Evolutionary conservation across 2,329 filamentous ascomycete species (phyloP).

Genomic region (Arthrobotrys sphaeroides): DNA sequence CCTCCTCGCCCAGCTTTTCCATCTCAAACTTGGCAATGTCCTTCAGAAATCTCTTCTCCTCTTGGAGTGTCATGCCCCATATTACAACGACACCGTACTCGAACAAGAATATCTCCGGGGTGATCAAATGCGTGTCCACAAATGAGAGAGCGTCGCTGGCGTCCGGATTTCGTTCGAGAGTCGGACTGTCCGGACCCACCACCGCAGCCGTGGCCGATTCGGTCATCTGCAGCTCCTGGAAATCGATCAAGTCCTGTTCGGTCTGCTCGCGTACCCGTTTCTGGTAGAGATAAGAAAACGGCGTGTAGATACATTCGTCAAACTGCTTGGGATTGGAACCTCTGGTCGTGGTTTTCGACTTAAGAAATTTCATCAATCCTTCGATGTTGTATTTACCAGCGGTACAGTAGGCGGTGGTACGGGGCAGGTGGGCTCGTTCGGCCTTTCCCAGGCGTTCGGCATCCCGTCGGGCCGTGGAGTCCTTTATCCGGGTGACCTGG

Average conservation of each 20-base stretch:
- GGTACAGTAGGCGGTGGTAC: slow-evolving; percentile 96
- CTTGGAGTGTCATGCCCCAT: slow-evolving; percentile 93
- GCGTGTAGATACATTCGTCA: slow-evolving; percentile 97
- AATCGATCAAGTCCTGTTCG: slow-evolving; percentile 71
- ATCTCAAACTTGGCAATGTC: slow-evolving; percentile 94
- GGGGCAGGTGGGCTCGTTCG: slow-evolving; percentile 83
- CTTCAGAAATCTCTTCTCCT: slow-evolving; percentile 90
- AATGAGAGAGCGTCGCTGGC: slow-evolving; percentile 59
- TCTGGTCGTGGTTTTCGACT: slow-evolving; percentile 79
- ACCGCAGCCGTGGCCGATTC: slow-evolving; percentile 53
- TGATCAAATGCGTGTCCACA: slow-evolving; percentile 67
- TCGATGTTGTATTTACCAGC: slow-evolving; percentile 92
- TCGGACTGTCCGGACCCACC: slow-evolving; percentile 27
- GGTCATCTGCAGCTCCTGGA: slow-evolving; percentile 64
- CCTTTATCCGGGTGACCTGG: slow-evolving; percentile 97
- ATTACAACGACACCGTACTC: slow-evolving; percentile 98
- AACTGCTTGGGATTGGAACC: slow-evolving; percentile 89
- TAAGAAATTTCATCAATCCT: slow-evolving; percentile 86
- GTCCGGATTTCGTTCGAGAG: slow-evolving; percentile 57
- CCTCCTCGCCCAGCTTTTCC: slow-evolving; percentile 86
- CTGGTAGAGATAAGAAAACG: slow-evolving; percentile 76
- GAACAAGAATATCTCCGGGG: slow-evolving; percentile 93
- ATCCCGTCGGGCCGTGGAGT: slow-evolving; percentile 89
- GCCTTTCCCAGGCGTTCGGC: slow-evolving; percentile 92
- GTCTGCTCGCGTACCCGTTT: slow-evolving; percentile 74